phyloP scores from a whole-genome alignment of 192 early-diverging fungal species.

The Podila verticillata region DNA sequence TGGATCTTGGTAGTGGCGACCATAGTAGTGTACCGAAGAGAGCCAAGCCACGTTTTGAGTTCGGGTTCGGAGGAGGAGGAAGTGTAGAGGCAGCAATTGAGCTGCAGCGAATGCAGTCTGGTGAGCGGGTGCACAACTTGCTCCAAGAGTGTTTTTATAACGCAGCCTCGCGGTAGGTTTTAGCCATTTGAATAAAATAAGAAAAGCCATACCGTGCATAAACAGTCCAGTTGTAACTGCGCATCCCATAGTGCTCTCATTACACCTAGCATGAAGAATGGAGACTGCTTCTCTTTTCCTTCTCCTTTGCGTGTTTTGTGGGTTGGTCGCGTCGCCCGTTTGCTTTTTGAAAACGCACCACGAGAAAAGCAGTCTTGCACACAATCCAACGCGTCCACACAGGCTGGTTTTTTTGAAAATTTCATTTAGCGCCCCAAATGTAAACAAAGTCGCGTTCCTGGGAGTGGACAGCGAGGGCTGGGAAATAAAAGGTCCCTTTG shows the following conservation, averaged over 20 bases:
- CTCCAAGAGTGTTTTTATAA: constrained; percentile 28
- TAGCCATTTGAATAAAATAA: neutral
- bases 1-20: neutral
- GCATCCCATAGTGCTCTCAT: neutral
- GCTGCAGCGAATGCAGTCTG: neutral
- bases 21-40: neutral
- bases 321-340: no score
- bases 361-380: no score
- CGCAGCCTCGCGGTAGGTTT: neutral
- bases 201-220: neutral
- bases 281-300: no score
- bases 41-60: constrained; percentile 4
- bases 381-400: no score
- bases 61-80: neutral
- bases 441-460: neutral
- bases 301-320: no score
- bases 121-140: constrained; percentile 4
- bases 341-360: neutral
- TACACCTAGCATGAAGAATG: no score
- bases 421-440: no score
- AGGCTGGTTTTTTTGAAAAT: no score
- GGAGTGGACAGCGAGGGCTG: no score
- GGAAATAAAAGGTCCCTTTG: neutral
- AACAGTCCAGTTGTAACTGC: neutral
- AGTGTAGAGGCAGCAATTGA: constrained; percentile 8